Evolutionary conservation across 305 asterid genomes (phyloP).

Genomic region (Rubia balearica): DNA sequence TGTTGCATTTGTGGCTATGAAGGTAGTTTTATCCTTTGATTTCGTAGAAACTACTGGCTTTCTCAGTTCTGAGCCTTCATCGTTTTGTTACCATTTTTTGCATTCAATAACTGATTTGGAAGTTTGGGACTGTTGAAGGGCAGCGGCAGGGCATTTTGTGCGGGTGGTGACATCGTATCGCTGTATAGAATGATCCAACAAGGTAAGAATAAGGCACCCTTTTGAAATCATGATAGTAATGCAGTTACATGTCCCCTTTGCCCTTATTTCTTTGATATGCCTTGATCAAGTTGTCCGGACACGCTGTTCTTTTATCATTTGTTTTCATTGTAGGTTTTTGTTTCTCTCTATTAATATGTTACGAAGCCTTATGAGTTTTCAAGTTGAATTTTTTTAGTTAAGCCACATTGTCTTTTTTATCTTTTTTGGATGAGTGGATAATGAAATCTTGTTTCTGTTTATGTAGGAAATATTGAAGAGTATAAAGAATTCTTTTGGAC

Average conservation of each 20-base stretch:
- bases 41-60: not conserved
- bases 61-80: not conserved
- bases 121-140: constrained; percentile 57
- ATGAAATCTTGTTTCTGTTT: constrained; percentile 19
- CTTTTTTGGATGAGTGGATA: constrained; percentile 18
- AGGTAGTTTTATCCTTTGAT: constrained; percentile 40
- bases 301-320: not conserved
- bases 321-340: not conserved
- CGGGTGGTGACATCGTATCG: constrained; percentile 86
- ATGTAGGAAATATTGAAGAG: constrained; percentile 71
- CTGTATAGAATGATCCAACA: constrained; percentile 43
- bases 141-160: constrained; percentile 79
- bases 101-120: constrained; percentile 20
- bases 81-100: constrained; percentile 2
- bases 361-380: not conserved
- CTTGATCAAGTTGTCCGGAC: not conserved
- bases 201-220: constrained; percentile 34
- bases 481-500: constrained; percentile 69
- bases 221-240: not conserved
- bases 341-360: not conserved
- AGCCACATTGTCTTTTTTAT: constrained; percentile 10
- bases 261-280: not conserved
- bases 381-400: not conserved
- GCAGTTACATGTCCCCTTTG: not conserved
- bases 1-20: constrained; percentile 61